Base-by-base conservation (phyloP, 2,329 filamentous ascomycete genomes). In the Fusarium euwallaceae region DNA sequence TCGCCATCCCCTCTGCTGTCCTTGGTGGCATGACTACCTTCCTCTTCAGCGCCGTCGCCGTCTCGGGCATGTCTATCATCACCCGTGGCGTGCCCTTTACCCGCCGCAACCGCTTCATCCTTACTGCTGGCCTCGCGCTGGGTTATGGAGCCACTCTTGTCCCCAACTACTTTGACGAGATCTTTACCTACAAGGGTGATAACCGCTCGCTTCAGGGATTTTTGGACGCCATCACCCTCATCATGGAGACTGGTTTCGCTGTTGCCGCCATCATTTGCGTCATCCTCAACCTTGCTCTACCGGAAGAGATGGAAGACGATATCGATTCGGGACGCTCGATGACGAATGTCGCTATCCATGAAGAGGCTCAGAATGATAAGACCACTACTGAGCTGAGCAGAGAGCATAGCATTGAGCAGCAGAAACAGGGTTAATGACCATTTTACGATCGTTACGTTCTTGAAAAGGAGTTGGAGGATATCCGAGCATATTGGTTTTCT, bases 91-190 rank as follows among this genome's bases (percentile, higher is more conserved):
- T 93, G 3, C 88, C 90, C 0, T 95, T 96, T 80, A 95, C 90
- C n/a, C 89, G 94, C 41, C 91, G 94, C 61, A 95, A 93, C 78
- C 89, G 94, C 27, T 97, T 97, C 84, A 94, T 97, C 78, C 87
- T 97, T 12, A 95, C 94, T 0, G 92, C 93, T 0, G 90, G 92
- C 0, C 85, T 97, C 36, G 88, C 93, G 0, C 84, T 96, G 32
- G 94, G 94, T 36, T 94, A 94, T 73, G 91, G 91, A 66, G 92
- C 92, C 11, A 93, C 91, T 1, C 83, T 93, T 0, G 88, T 93
- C 3, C 89, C 90, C 0, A 88, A 83, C 34, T 95, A 93, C 86
- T 95, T 94, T 79, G 81, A 84, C 69, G 87, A 89, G 71, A 90
- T 97, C 63, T 95, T 97, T 81, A 93, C 91, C 4, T 95, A 95